These are phyloP conservation scores for Medicago truncatula DNA, from an alignment of 306 rosid species.

Conservation along the genomic window MtrunA17r5.0-ANR NC_053042.1:12430001-12430500, in stretches of 20 bases:
- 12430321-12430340: neutral
- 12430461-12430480: neutral
- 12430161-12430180: neutral
- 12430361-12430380: too few relatives aligned
- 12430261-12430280: constrained; percentile 11
- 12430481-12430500: neutral
- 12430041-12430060: neutral
- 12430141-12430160: neutral
- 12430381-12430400: too few relatives aligned
- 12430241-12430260: neutral
- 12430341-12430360: neutral
- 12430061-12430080: too few relatives aligned
- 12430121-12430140: neutral
- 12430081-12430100: neutral
- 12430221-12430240: neutral
- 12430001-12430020: too few relatives aligned
- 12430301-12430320: neutral
- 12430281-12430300: neutral
- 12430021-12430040: too few relatives aligned
- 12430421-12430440: neutral
- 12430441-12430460: neutral
- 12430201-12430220: neutral
- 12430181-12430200: too few relatives aligned
- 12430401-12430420: too few relatives aligned
- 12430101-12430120: neutral